Evolutionary conservation across 768 basidiomycete genomes (phyloP).

Genomic region (Suillus lakei): DNA sequence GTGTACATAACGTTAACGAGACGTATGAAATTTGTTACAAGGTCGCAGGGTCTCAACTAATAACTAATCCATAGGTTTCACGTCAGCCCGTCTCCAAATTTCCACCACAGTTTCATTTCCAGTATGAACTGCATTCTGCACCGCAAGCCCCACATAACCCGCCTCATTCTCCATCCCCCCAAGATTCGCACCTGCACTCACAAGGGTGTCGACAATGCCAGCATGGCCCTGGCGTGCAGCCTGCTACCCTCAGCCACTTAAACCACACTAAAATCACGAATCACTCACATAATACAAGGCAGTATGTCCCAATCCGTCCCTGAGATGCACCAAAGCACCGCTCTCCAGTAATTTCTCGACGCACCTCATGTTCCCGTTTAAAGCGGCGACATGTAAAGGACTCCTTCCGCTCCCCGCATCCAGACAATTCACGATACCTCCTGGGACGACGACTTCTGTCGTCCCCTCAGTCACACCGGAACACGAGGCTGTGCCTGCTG

Average conservation of each 20-base stretch:
- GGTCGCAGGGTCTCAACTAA: background rate
- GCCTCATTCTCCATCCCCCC: conserved; percentile 66
- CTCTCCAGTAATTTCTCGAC: conserved; percentile 60
- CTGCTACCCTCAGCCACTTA: conserved; percentile 38
- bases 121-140: conserved; percentile 39
- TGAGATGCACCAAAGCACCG: conserved; percentile 82
- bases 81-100: conserved; percentile 64
- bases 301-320: conserved; percentile 83
- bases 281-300: conserved; percentile 76
- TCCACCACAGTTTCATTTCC: conserved; percentile 50
- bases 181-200: conserved; percentile 76
- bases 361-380: conserved; percentile 59
- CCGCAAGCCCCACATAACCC: conserved; percentile 57
- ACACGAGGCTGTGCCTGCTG: conserved; percentile 15
- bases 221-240: conserved; percentile 76
- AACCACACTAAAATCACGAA: background rate
- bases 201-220: conserved; percentile 62
- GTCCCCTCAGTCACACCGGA: conserved; percentile 29
- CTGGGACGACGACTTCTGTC: conserved; percentile 44
- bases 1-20: background rate
- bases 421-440: conserved; percentile 74
- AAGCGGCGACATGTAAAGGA: conserved; percentile 78
- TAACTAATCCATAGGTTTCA: conserved; percentile 7
- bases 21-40: background rate
- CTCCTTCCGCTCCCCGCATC: conserved; percentile 74